phyloP scores from a whole-genome alignment of 176 grass and related monocot genomes.

The Aegilops sharonensis region DNA sequence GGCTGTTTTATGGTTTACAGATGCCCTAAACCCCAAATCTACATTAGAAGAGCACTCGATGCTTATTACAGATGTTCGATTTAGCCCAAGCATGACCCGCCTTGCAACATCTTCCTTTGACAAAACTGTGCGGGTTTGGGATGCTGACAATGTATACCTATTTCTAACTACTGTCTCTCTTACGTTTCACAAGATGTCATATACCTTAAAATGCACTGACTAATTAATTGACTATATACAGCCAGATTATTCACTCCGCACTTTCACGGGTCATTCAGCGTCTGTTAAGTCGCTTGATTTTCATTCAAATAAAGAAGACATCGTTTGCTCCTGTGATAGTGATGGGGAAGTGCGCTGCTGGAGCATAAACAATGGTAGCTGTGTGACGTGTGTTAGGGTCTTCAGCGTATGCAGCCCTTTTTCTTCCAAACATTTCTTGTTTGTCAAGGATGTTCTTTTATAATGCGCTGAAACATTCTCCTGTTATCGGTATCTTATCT shows the following conservation, averaged over 20 bases:
- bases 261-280: conserved; percentile 91
- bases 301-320: conserved; percentile 97
- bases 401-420: conserved; percentile 59
- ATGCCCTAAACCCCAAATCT: conserved; percentile 75
- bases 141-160: conserved; percentile 90
- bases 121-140: conserved; percentile 96
- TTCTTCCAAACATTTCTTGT: not conserved
- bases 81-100: conserved; percentile 92
- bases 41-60: conserved; percentile 74
- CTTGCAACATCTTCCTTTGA: conserved; percentile 98
- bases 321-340: conserved; percentile 89
- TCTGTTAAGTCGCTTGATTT: conserved; percentile 96
- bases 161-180: not conserved
- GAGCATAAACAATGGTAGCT: conserved; percentile 98
- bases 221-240: conserved; percentile 35
- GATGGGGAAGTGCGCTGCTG: conserved; percentile 92
- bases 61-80: conserved; percentile 92
- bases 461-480: not conserved
- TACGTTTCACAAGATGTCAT: conserved; percentile 11
- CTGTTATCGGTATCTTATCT: not conserved
- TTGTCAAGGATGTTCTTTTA: not conserved
- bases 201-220: not conserved
- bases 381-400: conserved; percentile 48
- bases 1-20: conserved; percentile 81
- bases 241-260: conserved; percentile 87